A percentile compares a stretch with the other conserved stretches of the same genome.
phyloP scores from a whole-genome alignment of 2,329 filamentous ascomycete genomes.

The Coniochaeta sp. region DNA sequence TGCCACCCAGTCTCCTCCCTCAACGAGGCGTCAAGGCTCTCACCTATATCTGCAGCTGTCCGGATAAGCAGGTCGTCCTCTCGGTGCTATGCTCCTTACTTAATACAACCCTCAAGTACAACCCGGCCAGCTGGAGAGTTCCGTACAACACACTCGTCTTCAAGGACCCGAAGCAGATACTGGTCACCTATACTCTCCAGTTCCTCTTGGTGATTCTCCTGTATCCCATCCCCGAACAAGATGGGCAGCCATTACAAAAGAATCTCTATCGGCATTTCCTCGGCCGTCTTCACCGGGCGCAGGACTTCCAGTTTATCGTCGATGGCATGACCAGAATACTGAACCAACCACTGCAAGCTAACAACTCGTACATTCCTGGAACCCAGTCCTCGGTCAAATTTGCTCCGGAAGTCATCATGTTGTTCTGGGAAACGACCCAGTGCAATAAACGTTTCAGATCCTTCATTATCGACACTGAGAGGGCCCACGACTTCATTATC shows the following conservation, averaged over 20 bases:
- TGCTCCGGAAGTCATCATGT: slow-evolving; percentile 90
- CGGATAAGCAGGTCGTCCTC: slow-evolving; percentile 86
- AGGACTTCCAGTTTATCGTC: slow-evolving; percentile 96
- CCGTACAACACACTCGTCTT: slow-evolving; percentile 91
- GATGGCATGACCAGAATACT: slow-evolving; percentile 90
- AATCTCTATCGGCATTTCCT: slow-evolving; percentile 94
- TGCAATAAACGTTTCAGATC: slow-evolving; percentile 96
- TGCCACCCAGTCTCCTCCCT: slow-evolving; percentile 71
- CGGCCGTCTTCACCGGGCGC: slow-evolving; percentile 80
- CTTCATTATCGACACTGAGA: slow-evolving; percentile 93
- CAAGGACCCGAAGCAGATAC: slow-evolving; percentile 80
- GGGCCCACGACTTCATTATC: slow-evolving; percentile 87
- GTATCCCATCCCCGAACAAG: slow-evolving; percentile 79
- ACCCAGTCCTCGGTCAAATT: slow-evolving; percentile 75
- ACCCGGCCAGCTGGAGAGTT: slow-evolving; percentile 86
- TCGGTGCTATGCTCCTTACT: slow-evolving; percentile 87
- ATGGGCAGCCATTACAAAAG: slow-evolving; percentile 59
- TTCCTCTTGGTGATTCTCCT: slow-evolving; percentile 78
- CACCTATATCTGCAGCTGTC: slow-evolving; percentile 80
- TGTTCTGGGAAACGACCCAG: slow-evolving; percentile 96
- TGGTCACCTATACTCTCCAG: slow-evolving; percentile 89
- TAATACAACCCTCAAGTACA: slow-evolving; percentile 96
- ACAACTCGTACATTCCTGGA: slow-evolving; percentile 80
- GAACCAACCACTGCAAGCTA: slow-evolving; percentile 86
- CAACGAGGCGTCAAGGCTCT: slow-evolving; percentile 76